Evolutionary conservation across 768 basidiomycete genomes (phyloP), one percentile per base, ranked within the genome.

Genomic region (Symmetrospora coprosmae): DNA sequence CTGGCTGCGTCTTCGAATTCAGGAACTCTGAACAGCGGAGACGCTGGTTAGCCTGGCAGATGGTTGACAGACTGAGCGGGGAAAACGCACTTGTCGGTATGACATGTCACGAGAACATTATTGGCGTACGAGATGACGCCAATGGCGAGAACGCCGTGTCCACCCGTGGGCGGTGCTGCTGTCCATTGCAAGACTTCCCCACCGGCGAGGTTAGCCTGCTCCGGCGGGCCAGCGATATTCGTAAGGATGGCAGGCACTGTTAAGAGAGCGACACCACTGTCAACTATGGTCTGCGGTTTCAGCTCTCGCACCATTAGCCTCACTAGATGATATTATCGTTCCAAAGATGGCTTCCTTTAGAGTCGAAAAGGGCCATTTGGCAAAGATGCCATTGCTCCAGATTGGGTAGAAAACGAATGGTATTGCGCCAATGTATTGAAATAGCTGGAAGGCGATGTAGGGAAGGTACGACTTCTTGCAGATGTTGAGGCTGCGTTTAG

Each of bases 361-460:
- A 5, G n/a, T 17, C 21, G 8, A 6, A 14, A 58, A 25, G 2
- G 41, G 41, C 40, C 43, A 14, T 4, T 13, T 47, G 3, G 6
- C 14, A 11, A 31, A 58, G 4, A 58, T 33, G 17, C 55, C 55
- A 46, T 31, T 28, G 14, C 38, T 33, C 55, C 55, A 58, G 14
- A 58, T 58, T 4, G 55, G 55, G 43, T 58, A 58, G 41, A 58
- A 58, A 3, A 58, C 19, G 43, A 58, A 9, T 8, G 55, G 55
- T 21, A 46, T 25, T 27, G 43, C 41, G 7, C 55, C 55, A 25
- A 58, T 16, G 25, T 27, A 8, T 27, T 58, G 55, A 16, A 58
- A 43, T 14, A 58, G 2, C 19, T 58, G 40, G 30, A 58, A 58
- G 13, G 55, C 55, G 41, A 39, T 27, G 39, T 45, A 21, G 3